Evolutionary conservation across 1,284 basidiomycete genomes (phyloP), one percentile per base, ranked within the genome.

Genomic region (Marasmius tenuissimus): DNA sequence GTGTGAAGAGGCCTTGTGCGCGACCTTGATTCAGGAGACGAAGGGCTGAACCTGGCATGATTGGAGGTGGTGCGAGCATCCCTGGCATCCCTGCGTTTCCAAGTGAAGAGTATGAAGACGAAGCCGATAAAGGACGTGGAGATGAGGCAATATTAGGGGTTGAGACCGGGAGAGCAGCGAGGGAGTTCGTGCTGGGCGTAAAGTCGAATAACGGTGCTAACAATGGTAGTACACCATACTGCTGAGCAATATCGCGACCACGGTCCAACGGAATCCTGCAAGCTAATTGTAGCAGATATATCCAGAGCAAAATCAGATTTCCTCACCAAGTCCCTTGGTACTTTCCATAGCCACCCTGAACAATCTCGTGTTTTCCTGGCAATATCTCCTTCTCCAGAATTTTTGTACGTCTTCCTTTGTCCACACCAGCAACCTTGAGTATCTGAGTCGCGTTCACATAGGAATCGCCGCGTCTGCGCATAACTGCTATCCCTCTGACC

Each of bases 371-470:
- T 76, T 94, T 91, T 57, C 96, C 96, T 51, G 92, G 92, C 47
- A 96, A 84, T 65, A 99, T 94, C 79, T 99, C 97, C 75, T 97
- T 97, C 80, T 99, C 97, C 40, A 99, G 84, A 62, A 98, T 98
- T 85, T 98, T 98, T 22, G 97, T 98, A 49, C 97, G 85, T 45
- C 92, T 87, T 2, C 95, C 96, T 78, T 99, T 99, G 77, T 97
- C 95, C 63, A 99, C 92, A 48, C 97, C 97, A 8, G 97, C 97
- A 48, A 99, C 96, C 78, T 99, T 99, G 71, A 99, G 88, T 66
- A 99, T 98, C 77, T 99, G 97, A 6, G 97, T 99, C 66, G 97
- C 97, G 80, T 99, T 99, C 68, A 94, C 93, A 76, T 86, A 98
- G 69, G 93, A 95, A 78, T 99, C 97, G 53, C 88, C 87, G 69